Conservation (phyloP, 176 grass and related monocot genomes). For the Oryza glaberrima region DNA sequence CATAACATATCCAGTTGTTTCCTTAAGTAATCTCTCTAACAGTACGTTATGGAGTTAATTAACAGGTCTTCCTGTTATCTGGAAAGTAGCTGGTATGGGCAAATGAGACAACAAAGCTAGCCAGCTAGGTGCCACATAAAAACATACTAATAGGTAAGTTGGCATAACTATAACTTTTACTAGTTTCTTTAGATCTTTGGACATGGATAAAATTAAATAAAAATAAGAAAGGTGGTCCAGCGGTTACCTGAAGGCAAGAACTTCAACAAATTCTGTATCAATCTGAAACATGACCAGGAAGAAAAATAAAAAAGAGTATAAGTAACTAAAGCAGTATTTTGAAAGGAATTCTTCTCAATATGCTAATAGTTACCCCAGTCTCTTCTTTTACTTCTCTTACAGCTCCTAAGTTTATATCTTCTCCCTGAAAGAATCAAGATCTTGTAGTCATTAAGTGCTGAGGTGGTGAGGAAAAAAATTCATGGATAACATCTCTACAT, state of each 20-base stretch:
- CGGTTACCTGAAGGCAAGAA: constrained; percentile 84
- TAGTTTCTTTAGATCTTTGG: constrained; percentile 19
- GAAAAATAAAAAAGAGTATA: constrained; percentile 20
- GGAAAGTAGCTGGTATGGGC: neutral
- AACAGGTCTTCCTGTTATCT: neutral
- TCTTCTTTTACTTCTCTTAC: constrained; percentile 99
- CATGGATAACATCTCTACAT: constrained; percentile 34
- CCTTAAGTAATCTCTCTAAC: neutral
- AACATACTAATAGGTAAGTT: neutral
- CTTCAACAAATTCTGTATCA: constrained; percentile 91
- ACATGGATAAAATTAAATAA: neutral
- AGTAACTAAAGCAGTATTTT: constrained; percentile 25
- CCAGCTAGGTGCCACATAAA: constrained; percentile 4
- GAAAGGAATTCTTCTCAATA: constrained; percentile 10
- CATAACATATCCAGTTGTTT: neutral
- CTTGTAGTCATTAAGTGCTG: constrained; percentile 24
- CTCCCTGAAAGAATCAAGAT: constrained; percentile 61
- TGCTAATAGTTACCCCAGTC: constrained; percentile 76
- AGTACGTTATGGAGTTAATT: neutral
- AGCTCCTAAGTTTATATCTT: constrained; percentile 79
- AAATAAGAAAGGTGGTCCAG: constrained; percentile 5
- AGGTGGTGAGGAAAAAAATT: constrained; percentile 1
- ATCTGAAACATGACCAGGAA: constrained; percentile 61
- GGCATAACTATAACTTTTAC: neutral
- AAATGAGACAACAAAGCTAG: constrained; percentile 21